These are phyloP conservation scores for Arabidopsis thaliana DNA, from an alignment of 345 rosid species.

Conservation along the genomic window TAIR10.1 NC_003070.9:20715001-20715500, in stretches of 20 bases:
- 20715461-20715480: neutral
- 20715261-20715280: slow-evolving; percentile 73
- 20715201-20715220: slow-evolving; percentile 73
- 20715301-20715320: slow-evolving; percentile 93
- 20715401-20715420: slow-evolving; percentile 33
- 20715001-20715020: neutral
- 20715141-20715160: neutral
- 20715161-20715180: slow-evolving; percentile 14
- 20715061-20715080: slow-evolving; percentile 89
- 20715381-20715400: slow-evolving; percentile 40
- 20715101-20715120: slow-evolving; percentile 88
- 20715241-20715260: slow-evolving; percentile 66
- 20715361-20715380: slow-evolving; percentile 31
- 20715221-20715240: slow-evolving; percentile 82
- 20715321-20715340: slow-evolving; percentile 85
- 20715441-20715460: neutral
- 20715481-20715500: neutral
- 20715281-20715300: slow-evolving; percentile 94
- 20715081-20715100: slow-evolving; percentile 89
- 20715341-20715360: slow-evolving; percentile 58
- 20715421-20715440: slow-evolving; percentile 28
- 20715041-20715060: slow-evolving; percentile 26
- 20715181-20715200: slow-evolving; percentile 16
- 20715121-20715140: slow-evolving; percentile 53
- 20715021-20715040: slow-evolving; percentile 18